Conservation (phyloP, 2,329 filamentous ascomycete genomes). For the Xylariaceae sp. region DNA sequence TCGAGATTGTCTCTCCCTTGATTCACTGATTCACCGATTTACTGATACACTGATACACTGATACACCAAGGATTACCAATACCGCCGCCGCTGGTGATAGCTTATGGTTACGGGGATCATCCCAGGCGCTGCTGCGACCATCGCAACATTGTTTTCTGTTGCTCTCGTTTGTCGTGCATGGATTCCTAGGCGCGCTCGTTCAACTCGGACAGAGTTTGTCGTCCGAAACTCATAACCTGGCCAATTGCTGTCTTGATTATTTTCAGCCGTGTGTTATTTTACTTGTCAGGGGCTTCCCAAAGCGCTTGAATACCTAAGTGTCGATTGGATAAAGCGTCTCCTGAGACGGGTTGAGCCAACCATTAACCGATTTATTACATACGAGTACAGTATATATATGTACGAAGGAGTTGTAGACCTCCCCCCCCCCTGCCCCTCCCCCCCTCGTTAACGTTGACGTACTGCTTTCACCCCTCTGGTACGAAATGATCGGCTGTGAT, state of each 20-base stretch:
- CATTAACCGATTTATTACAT: no score
- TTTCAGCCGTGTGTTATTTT: background rate
- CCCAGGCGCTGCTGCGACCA: conserved; percentile 7
- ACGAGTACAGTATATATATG: no score
- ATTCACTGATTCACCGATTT: no score
- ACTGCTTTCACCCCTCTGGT: background rate
- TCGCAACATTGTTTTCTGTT: background rate
- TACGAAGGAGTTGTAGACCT: no score
- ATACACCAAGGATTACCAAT: background rate
- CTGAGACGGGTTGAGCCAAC: no score
- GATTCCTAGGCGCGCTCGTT: conserved; percentile 20
- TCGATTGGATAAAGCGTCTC: no score
- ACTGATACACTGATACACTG: no score
- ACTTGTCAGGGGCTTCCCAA: background rate
- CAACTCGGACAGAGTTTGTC: conserved; percentile 20
- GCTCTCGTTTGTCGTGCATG: conserved; percentile 11
- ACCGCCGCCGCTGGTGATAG: background rate
- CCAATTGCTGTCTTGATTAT: conserved; percentile 16
- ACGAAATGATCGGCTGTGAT: background rate
- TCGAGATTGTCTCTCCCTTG: no score
- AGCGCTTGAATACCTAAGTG: background rate
- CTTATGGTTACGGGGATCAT: conserved; percentile 16
- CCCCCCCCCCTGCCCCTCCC: no score
- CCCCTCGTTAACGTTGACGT: background rate
- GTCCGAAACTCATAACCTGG: conserved; percentile 6